These are phyloP conservation scores for Penicillium tannophilum DNA, from an alignment of 495 filamentous ascomycete species.

Conservation along the genomic window DNA sequence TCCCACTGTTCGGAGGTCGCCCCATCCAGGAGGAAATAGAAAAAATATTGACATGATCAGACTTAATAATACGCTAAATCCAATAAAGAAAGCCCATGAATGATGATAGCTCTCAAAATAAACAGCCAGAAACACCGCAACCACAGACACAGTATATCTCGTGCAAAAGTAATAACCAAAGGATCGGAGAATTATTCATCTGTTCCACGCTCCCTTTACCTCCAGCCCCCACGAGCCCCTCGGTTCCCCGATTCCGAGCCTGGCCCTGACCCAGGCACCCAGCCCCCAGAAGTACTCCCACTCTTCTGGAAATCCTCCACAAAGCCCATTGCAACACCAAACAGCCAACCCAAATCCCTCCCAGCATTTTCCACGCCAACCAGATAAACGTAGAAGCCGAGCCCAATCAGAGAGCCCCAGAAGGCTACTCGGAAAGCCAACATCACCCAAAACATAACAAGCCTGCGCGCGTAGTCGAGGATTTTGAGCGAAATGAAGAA, in stretches of 20 bases:
- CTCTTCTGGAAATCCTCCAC: conserved; percentile 51
- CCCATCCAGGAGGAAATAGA: background rate
- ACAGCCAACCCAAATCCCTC: conserved; percentile 59
- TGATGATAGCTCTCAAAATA: conserved; percentile 9
- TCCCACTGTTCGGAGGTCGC: background rate
- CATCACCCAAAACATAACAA: conserved; percentile 73
- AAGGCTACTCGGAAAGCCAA: conserved; percentile 59
- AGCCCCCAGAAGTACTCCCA: conserved; percentile 16
- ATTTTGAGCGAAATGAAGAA: conserved; percentile 66
- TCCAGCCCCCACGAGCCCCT: conserved; percentile 1
- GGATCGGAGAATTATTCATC: background rate
- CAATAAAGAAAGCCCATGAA: conserved; percentile 18
- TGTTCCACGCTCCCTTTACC: background rate
- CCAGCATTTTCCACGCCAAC: conserved; percentile 63
- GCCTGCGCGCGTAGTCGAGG: conserved; percentile 64
- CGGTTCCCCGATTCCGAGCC: conserved; percentile 5
- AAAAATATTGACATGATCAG: background rate
- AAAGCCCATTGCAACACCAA: conserved; percentile 58
- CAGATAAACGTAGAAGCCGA: conserved; percentile 60
- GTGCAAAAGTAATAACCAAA: background rate
- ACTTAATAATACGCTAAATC: background rate
- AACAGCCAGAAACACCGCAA: background rate
- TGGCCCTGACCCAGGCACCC: background rate
- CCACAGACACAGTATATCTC: background rate
- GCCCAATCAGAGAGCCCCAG: conserved; percentile 54